A percentile compares a stretch with the other conserved stretches of the same genome.
Evolutionary conservation across 108 stramenopile species (phyloP).

Genomic region (Nitzschia putrida): DNA sequence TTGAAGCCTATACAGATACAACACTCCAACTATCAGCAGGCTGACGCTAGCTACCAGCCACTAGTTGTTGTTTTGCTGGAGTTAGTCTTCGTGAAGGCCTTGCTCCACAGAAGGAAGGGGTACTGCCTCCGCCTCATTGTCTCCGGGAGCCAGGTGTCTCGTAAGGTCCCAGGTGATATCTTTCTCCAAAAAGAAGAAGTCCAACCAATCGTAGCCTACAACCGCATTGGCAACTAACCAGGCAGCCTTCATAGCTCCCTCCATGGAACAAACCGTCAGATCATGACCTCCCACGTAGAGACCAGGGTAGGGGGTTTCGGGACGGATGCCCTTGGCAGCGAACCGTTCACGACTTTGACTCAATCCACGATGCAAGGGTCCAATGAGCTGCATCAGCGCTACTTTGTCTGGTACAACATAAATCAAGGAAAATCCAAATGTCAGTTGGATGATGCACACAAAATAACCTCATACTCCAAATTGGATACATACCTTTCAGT

Average conservation of each 20-base stretch:
- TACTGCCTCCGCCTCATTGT: slow-evolving; percentile 75
- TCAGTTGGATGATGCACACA: not conserved
- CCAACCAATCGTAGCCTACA: slow-evolving; percentile 72
- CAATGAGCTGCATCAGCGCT: slow-evolving; percentile 40
- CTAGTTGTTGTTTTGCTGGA: too few relatives aligned
- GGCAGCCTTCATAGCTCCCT: slow-evolving; percentile 73
- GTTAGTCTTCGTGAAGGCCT: too few relatives aligned
- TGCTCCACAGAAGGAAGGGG: not conserved
- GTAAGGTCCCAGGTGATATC: slow-evolving; percentile 78
- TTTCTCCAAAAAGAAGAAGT: slow-evolving; percentile 80
- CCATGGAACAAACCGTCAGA: slow-evolving; percentile 81
- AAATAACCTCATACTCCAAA: not conserved
- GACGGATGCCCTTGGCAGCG: slow-evolving; percentile 84
- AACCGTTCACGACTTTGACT: slow-evolving; percentile 80
- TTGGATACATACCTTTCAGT: slow-evolving; percentile 51
- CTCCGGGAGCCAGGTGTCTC: slow-evolving; percentile 52
- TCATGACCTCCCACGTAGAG: slow-evolving; percentile 81
- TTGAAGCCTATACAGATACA: too few relatives aligned
- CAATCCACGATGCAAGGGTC: slow-evolving; percentile 66
- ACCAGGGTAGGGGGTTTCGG: slow-evolving; percentile 74
- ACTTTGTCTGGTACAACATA: slow-evolving; percentile 44
- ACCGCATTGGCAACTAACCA: slow-evolving; percentile 88
- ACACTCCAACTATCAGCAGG: too few relatives aligned
- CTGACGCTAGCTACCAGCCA: too few relatives aligned
- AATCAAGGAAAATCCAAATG: not conserved